These are phyloP conservation scores for Aspergillus sp. DNA, from an alignment of 2,329 filamentous ascomycete genomes.

Conservation along the genomic window DNA sequence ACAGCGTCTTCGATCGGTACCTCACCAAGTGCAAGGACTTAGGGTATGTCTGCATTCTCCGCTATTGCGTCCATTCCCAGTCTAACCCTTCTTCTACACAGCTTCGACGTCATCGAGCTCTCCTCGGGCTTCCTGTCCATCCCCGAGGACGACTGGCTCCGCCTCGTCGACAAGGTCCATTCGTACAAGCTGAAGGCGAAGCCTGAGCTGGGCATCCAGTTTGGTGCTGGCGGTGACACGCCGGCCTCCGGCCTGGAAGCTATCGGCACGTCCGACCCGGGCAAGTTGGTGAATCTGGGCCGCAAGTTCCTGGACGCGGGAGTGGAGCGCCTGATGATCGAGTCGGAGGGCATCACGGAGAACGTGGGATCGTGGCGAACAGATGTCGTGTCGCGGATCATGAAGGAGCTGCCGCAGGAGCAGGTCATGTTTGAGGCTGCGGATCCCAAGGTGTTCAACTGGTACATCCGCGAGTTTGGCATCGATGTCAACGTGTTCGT, in stretches of 20 bases:
- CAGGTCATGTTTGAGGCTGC: slow-evolving; percentile 52
- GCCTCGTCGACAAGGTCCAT: slow-evolving; percentile 42
- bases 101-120: slow-evolving; percentile 47
- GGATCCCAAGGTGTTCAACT: slow-evolving; percentile 47
- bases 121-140: slow-evolving; percentile 47
- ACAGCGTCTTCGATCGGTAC: slow-evolving; percentile 42
- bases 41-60: slow-evolving; percentile 24
- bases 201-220: slow-evolving; percentile 49
- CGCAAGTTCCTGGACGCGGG: slow-evolving; percentile 43
- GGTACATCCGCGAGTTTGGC: slow-evolving; percentile 49
- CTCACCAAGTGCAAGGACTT: slow-evolving; percentile 44
- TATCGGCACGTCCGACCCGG: slow-evolving; percentile 42
- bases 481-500: slow-evolving; percentile 50
- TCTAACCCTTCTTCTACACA: slow-evolving; percentile 7
- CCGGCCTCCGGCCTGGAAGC: slow-evolving; percentile 37
- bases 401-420: slow-evolving; percentile 43
- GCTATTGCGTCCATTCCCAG: background rate
- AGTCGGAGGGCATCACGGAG: slow-evolving; percentile 52
- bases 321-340: slow-evolving; percentile 49
- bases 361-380: slow-evolving; percentile 47
- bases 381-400: slow-evolving; percentile 45
- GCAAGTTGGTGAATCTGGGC: slow-evolving; percentile 42
- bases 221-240: slow-evolving; percentile 48
- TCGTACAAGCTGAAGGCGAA: slow-evolving; percentile 43
- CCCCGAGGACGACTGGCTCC: slow-evolving; percentile 46